Conservation (phyloP, 2,329 filamentous ascomycete species). For the Cercospora sp. region DNA sequence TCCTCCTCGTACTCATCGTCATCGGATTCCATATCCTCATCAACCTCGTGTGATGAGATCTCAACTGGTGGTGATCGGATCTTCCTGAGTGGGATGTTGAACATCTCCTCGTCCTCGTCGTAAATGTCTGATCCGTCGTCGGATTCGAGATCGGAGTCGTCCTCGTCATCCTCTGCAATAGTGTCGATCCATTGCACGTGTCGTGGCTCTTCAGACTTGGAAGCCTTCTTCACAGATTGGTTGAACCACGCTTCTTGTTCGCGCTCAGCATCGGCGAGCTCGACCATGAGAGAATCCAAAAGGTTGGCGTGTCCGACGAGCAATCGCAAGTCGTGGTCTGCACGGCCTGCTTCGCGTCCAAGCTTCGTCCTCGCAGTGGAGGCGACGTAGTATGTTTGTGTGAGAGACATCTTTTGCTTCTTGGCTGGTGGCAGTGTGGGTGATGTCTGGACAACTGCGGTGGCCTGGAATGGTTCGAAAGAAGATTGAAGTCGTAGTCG, state of each 20-base stretch:
- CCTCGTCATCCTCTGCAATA: constrained; percentile 73
- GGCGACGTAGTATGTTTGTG: constrained; percentile 97
- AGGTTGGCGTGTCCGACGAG: constrained; percentile 98
- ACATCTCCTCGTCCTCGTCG: constrained; percentile 52
- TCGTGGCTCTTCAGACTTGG: constrained; percentile 60
- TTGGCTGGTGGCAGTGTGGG: constrained; percentile 47
- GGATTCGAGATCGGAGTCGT: constrained; percentile 52
- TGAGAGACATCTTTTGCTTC: constrained; percentile 92
- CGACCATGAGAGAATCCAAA: constrained; percentile 87
- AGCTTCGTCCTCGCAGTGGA: constrained; percentile 97
- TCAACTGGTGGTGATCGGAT: constrained; percentile 44
- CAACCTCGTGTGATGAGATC: constrained; percentile 47
- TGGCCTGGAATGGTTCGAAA: constrained; percentile 49
- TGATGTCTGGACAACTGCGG: constrained; percentile 47
- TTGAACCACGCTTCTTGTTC: constrained; percentile 99
- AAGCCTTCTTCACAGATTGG: constrained; percentile 80
- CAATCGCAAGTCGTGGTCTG: constrained; percentile 91
- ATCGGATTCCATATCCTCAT: constrained; percentile 42
- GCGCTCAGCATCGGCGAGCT: constrained; percentile 88
- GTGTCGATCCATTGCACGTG: constrained; percentile 87
- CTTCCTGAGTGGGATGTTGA: constrained; percentile 40
- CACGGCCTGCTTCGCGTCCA: constrained; percentile 80
- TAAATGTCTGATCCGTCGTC: constrained; percentile 57
- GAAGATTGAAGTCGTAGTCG: constrained; percentile 50
- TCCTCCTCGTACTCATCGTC: constrained; percentile 50